phyloP scores from a whole-genome alignment of 768 basidiomycete species.

The Cyclocybe cylindracea region DNA sequence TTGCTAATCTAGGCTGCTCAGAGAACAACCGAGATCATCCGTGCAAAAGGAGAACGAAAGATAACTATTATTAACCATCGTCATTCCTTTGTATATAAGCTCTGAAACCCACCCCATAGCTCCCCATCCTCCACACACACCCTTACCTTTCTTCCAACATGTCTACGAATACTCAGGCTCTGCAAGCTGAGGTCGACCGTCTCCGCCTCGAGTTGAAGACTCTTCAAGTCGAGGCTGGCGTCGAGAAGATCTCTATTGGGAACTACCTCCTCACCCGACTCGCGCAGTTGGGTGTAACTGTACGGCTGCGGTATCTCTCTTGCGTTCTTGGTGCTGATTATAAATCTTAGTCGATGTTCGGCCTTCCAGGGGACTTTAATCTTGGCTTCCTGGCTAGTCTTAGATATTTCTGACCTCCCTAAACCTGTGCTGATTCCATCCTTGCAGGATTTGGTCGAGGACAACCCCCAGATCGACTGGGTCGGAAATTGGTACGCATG shows the following conservation, averaged over 20 bases:
- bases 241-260: conserved; percentile 50
- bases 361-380: conserved; percentile 88
- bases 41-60: conserved; percentile 16
- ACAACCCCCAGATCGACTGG: conserved; percentile 78
- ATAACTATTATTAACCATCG: background rate
- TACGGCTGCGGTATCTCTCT: conserved; percentile 18
- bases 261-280: conserved; percentile 65
- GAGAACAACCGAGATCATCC: background rate
- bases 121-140: background rate
- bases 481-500: conserved; percentile 74
- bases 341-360: conserved; percentile 66
- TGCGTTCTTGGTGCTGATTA: background rate
- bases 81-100: conserved; percentile 9
- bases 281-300: conserved; percentile 65
- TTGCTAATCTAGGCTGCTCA: too few species aligned
- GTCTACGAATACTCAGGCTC: conserved; percentile 18
- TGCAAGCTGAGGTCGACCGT: conserved; percentile 32
- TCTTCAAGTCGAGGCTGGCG: conserved; percentile 37
- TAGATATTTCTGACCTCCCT: background rate
- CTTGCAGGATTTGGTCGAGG: conserved; percentile 77
- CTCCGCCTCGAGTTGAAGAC: conserved; percentile 48
- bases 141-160: conserved; percentile 8
- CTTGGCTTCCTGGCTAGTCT: conserved; percentile 57
- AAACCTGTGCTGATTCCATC: background rate
- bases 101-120: conserved; percentile 1